Evolutionary conservation across 257 asterid genomes (phyloP), one percentile per base, ranked within the genome.

Genomic region (Salvia splendens): DNA sequence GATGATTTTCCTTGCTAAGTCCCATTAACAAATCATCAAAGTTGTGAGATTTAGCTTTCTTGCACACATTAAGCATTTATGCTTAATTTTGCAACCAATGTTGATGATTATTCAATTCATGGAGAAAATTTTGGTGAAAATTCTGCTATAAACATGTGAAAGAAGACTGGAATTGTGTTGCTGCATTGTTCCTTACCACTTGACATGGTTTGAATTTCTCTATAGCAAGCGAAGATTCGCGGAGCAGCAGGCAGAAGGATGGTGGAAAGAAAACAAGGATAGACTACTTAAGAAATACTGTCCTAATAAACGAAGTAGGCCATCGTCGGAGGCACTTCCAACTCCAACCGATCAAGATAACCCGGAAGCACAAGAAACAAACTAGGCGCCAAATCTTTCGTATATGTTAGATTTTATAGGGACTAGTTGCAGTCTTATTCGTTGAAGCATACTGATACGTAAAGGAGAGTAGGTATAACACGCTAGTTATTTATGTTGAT

Each of bases 201-300:
- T 24, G 7, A 35, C 10, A 5, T 7, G 30, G 59, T 49, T 38
- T 48, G 54, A 50, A 49, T 46, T 51, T 75, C 14, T 61, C 6
- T 48, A 58, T 93, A 94, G 99, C 85, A 91, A 85, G 74, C 77
- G 89, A 71, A 82, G 86, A 70, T 91, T 88, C 65, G 79, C 67
- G 0, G 87, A 79, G 77, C 91, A 81, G 56, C 92, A 92, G 72
- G 98, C 96, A 7, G 97, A 82, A 76, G 96, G 77, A 81, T 92
- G 98, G 98, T 87, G 96, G 98, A 85, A 73, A 69, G 85, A 71
- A 74, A 89, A 92, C 84, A 87, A 82, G 75, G 97, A 89, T 10
- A 79, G 95, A 60, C 20, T 92, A 43, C 84, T 80, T 41, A 79
- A 58, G 45, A 84, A 77, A 78, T 92, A 92, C 59, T 74, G 66